Percentiles rank a stretch among this genome's conserved stretches.
These are phyloP conservation scores for Tillandsia leiboldiana DNA, from an alignment of 176 grass and related monocot genomes.

Conservation along the genomic window DNA sequence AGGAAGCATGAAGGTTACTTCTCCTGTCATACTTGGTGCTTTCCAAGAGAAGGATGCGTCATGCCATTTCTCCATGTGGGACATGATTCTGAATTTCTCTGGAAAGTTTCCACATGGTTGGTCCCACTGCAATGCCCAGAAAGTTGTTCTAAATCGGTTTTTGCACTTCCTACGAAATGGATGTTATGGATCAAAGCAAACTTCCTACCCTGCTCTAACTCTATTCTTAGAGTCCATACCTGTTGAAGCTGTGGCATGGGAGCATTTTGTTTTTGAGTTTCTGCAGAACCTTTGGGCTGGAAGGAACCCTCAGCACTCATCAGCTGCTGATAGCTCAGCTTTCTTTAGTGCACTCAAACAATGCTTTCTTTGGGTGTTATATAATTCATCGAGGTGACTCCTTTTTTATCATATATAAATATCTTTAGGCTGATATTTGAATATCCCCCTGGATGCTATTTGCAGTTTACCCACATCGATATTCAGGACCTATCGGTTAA, in stretches of 20 bases:
- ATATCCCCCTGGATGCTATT: no score
- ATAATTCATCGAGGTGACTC: conserved; percentile 59
- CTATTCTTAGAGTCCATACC: conserved; percentile 80
- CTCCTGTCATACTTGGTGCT: conserved; percentile 53
- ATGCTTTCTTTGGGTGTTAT: conserved; percentile 63
- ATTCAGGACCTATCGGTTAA: no score
- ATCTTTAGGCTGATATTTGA: no score
- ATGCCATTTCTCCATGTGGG: conserved; percentile 90
- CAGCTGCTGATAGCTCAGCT: conserved; percentile 47
- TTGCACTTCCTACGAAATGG: conserved; percentile 79
- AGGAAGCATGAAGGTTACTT: conserved; percentile 63
- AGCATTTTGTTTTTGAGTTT: conserved; percentile 74
- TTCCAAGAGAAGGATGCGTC: conserved; percentile 75
- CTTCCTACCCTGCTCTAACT: conserved; percentile 64
- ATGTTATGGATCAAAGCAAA: conserved; percentile 80
- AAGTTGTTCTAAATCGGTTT: conserved; percentile 55
- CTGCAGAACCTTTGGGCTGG: conserved; percentile 80
- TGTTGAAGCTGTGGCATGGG: conserved; percentile 31
- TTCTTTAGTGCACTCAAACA: conserved; percentile 64
- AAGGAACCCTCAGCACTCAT: conserved; percentile 58
- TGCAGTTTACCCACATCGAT: no score
- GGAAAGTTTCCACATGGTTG: conserved; percentile 71
- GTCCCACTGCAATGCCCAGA: conserved; percentile 76
- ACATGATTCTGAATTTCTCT: conserved; percentile 63
- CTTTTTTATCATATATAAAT: conserved; percentile 4